Percentiles rank a stretch among this genome's conserved stretches.
Conservation (phyloP, 345 rosid species). For the Populus alba region DNA sequence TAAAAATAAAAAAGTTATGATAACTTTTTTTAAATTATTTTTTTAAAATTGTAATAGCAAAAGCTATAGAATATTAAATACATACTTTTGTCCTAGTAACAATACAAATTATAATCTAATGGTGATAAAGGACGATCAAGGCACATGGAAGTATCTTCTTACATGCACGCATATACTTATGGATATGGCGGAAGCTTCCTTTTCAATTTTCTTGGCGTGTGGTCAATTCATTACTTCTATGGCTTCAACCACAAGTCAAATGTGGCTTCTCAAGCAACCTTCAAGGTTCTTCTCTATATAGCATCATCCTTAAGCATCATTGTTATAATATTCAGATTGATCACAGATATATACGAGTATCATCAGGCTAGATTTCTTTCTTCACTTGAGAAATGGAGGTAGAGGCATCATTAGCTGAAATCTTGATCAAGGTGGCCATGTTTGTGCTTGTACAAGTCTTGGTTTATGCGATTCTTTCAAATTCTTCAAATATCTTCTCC, state of each 20-base stretch:
- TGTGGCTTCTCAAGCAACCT: background rate
- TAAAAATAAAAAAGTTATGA: no score
- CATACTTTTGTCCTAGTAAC: no score
- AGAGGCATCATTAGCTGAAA: slow-evolving; percentile 21
- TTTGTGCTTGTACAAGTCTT: slow-evolving; percentile 49
- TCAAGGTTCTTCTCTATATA: background rate
- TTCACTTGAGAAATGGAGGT: background rate
- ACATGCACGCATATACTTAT: no score
- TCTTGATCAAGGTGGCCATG: slow-evolving; percentile 32
- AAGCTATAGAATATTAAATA: no score
- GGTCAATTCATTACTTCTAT: background rate
- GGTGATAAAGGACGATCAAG: no score
- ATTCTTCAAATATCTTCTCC: slow-evolving; percentile 48
- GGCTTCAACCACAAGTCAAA: background rate
- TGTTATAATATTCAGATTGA: background rate
- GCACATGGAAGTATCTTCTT: no score
- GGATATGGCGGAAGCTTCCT: background rate
- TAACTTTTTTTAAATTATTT: no score
- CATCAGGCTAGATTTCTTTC: background rate
- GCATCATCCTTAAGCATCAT: background rate
- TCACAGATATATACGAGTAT: background rate
- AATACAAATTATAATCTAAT: no score
- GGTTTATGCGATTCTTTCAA: slow-evolving; percentile 49
- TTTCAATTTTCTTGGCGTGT: background rate
- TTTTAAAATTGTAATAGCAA: no score